A percentile compares a stretch with the other conserved stretches of the same genome.
phyloP scores from a whole-genome alignment of 306 rosid species.

The Alnus glutinosa region DNA sequence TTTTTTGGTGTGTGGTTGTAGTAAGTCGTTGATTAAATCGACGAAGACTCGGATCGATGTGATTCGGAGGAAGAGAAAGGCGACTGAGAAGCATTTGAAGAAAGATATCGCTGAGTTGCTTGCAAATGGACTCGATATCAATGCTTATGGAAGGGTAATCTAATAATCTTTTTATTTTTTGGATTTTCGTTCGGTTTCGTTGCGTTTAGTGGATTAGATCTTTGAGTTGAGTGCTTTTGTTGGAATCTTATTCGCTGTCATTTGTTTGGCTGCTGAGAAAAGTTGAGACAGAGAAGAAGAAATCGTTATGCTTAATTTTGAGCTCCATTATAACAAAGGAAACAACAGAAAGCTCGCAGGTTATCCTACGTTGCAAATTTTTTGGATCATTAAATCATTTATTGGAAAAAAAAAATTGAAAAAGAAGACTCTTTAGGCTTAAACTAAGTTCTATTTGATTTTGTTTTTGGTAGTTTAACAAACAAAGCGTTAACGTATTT shows the following conservation, averaged over 20 bases:
- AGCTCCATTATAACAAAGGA: background rate
- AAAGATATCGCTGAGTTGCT: constrained; percentile 89
- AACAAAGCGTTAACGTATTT: background rate
- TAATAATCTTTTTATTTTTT: background rate
- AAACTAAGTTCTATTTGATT: background rate
- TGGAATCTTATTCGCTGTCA: constrained; percentile 8
- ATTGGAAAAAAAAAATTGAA: background rate
- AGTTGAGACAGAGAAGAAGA: background rate
- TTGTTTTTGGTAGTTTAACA: background rate
- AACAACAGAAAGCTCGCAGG: background rate
- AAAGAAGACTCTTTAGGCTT: background rate
- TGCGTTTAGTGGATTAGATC: constrained; percentile 13
- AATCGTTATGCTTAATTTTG: constrained; percentile 7
- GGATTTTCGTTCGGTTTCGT: constrained; percentile 7
- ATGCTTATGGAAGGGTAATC: constrained; percentile 84
- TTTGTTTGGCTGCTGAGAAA: constrained; percentile 15
- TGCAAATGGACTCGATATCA: constrained; percentile 65
- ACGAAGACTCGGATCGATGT: constrained; percentile 92
- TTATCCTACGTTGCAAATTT: background rate
- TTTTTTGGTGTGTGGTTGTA: constrained; percentile 26
- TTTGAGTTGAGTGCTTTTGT: constrained; percentile 1
- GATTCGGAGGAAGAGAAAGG: constrained; percentile 89
- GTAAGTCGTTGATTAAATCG: constrained; percentile 77
- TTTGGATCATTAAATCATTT: background rate
- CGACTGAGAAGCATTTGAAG: constrained; percentile 87